A percentile compares a stretch with the other conserved stretches of the same genome.
Evolutionary conservation across 2,329 filamentous ascomycete genomes (phyloP).

Genomic region (Albophoma yamanashiensis): DNA sequence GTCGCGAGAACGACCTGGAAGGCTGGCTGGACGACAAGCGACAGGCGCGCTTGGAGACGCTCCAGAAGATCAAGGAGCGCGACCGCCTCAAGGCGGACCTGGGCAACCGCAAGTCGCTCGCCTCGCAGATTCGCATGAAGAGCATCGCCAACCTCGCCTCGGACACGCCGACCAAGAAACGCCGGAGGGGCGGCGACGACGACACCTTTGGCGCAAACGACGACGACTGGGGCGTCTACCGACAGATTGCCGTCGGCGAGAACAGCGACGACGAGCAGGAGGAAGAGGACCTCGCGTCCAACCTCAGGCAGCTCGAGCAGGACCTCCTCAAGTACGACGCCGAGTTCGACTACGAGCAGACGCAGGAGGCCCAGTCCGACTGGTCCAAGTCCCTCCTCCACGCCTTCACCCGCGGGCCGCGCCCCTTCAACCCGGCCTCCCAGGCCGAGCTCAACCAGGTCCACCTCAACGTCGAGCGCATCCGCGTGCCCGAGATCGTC

Average conservation of each 20-base stretch:
- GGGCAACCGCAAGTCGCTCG: conserved; percentile 91
- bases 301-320: conserved; percentile 67
- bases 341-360: conserved; percentile 84
- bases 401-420: conserved; percentile 78
- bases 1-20: conserved; percentile 74
- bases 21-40: conserved; percentile 79
- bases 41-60: conserved; percentile 54
- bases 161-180: conserved; percentile 74
- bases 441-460: conserved; percentile 76
- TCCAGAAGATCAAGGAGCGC: conserved; percentile 85
- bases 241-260: conserved; percentile 77
- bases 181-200: conserved; percentile 79
- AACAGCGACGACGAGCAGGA: conserved; percentile 82
- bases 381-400: conserved; percentile 91
- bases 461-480: conserved; percentile 93
- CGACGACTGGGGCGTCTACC: conserved; percentile 95
- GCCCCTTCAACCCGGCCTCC: conserved; percentile 71
- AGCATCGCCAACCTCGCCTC: conserved; percentile 91
- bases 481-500: conserved; percentile 84
- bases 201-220: conserved; percentile 96
- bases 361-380: conserved; percentile 82
- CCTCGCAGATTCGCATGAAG: conserved; percentile 97
- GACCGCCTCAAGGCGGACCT: conserved; percentile 89
- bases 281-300: conserved; percentile 71
- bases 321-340: conserved; percentile 82